Conservation (phyloP, 73 alveolate genomes). For the Paramecium sonneborni region DNA sequence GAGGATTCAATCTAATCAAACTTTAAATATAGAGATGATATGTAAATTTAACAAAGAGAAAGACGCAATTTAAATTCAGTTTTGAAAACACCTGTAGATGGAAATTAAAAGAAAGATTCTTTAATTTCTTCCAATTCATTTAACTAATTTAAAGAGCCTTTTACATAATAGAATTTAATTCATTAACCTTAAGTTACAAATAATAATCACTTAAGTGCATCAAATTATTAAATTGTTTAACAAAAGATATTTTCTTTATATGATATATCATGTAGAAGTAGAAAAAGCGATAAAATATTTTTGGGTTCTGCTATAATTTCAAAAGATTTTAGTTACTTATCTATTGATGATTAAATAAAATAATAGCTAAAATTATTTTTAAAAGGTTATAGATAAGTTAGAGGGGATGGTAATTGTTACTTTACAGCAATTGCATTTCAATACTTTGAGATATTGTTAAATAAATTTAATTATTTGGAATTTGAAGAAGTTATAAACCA, state of each 20-base stretch:
- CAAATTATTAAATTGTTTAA: neutral
- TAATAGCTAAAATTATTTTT: neutral
- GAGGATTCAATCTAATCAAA: neutral
- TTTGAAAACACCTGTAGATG: too few species aligned
- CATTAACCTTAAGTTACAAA: neutral
- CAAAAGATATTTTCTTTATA: neutral
- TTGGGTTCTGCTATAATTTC: neutral
- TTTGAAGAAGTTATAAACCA: neutral
- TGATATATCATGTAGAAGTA: neutral
- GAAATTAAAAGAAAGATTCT: neutral
- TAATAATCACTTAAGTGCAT: neutral
- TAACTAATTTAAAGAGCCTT: neutral
- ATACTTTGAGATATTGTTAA: neutral
- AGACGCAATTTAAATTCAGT: too few species aligned
- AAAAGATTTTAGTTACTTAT: neutral
- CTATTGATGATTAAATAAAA: neutral
- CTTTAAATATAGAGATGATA: too few species aligned
- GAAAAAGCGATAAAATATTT: neutral
- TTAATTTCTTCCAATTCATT: too few species aligned
- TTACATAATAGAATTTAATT: neutral
- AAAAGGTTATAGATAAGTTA: neutral
- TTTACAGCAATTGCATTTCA: neutral
- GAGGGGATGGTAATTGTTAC: constrained; percentile 3
- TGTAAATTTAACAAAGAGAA: too few species aligned
- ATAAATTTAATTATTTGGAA: neutral